These are phyloP conservation scores for Phytophthora capsici DNA, from an alignment of 352 stramenopile species.

Conservation along the genomic window DNA sequence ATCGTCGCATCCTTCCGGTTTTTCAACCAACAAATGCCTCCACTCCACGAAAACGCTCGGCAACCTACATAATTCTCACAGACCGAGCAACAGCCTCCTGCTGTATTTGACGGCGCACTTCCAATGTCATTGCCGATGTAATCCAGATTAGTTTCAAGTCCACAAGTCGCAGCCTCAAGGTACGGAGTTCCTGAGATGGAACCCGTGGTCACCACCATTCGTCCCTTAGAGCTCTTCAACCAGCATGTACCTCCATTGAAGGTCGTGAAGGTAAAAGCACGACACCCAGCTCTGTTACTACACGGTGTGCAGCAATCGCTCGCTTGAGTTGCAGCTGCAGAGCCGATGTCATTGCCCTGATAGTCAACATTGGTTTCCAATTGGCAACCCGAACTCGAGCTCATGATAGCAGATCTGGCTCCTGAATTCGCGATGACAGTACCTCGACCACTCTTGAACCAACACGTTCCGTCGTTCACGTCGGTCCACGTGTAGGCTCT, in stretches of 20 bases:
- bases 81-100: conserved; percentile 27
- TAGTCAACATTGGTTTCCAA: conserved; percentile 30
- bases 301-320: conserved; percentile 28
- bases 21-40: conserved; percentile 62
- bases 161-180: conserved; percentile 21
- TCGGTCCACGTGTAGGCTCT: conserved; percentile 56
- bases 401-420: conserved; percentile 30
- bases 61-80: conserved; percentile 32
- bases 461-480: conserved; percentile 50
- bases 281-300: conserved; percentile 24
- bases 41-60: conserved; percentile 60
- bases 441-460: conserved; percentile 33
- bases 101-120: conserved; percentile 9
- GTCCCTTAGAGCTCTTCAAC: conserved; percentile 39
- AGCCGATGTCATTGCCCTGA: conserved; percentile 20
- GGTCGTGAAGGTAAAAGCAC: conserved; percentile 41
- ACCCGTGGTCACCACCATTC: conserved; percentile 17
- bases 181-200: conserved; percentile 22
- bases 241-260: conserved; percentile 38
- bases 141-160: conserved; percentile 32
- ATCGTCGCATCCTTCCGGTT: conserved; percentile 28
- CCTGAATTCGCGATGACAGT: conserved; percentile 21
- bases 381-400: not conserved
- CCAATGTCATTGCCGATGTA: conserved; percentile 43
- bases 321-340: conserved; percentile 13